phyloP scores from a whole-genome alignment of 2,329 filamentous ascomycete species.

The Fusarium sororula region DNA sequence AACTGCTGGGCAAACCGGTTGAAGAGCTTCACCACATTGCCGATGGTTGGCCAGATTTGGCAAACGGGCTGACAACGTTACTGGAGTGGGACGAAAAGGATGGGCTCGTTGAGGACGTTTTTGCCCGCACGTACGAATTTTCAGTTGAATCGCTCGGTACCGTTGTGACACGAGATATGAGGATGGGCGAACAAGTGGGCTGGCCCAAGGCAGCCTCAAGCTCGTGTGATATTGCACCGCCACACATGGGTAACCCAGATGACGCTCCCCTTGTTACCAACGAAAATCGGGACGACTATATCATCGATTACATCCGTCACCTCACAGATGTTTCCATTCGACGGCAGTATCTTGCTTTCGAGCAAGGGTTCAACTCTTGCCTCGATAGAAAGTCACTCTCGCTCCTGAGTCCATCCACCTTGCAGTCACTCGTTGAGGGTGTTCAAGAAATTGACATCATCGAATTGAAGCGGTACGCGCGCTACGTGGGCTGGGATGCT shows the following conservation, averaged over 20 bases:
- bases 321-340: constrained; percentile 80
- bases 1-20: constrained; percentile 75
- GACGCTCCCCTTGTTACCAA: constrained; percentile 81
- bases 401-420: constrained; percentile 74
- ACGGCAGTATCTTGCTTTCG: constrained; percentile 83
- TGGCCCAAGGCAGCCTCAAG: constrained; percentile 64
- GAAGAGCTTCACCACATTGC: constrained; percentile 78
- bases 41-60: constrained; percentile 88
- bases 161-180: constrained; percentile 67
- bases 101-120: constrained; percentile 82
- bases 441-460: constrained; percentile 80
- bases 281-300: constrained; percentile 79
- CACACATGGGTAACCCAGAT: constrained; percentile 47
- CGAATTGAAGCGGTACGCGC: constrained; percentile 74
- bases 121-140: constrained; percentile 87
- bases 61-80: constrained; percentile 76
- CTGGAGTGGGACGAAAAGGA: constrained; percentile 79
- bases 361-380: constrained; percentile 80
- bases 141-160: constrained; percentile 69
- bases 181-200: constrained; percentile 41
- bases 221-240: constrained; percentile 33
- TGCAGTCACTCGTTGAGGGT: constrained; percentile 86
- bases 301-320: constrained; percentile 86
- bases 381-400: constrained; percentile 75
- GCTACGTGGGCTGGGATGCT: constrained; percentile 84